A percentile compares a stretch with the other conserved stretches of the same genome.
phyloP scores from a whole-genome alignment of 1,139 yeast species.

The Saccharomyces hybrid region DNA sequence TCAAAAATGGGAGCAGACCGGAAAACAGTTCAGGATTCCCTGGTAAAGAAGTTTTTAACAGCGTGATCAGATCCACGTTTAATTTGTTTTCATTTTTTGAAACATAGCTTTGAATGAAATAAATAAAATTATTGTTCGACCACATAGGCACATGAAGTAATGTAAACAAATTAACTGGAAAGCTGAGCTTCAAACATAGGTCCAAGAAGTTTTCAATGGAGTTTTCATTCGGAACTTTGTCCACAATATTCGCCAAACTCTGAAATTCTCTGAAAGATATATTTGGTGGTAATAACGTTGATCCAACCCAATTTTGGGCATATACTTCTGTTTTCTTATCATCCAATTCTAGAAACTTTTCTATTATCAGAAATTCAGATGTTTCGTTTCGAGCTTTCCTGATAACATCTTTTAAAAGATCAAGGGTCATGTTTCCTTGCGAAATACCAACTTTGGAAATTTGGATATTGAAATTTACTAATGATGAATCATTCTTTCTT shows the following conservation, averaged over 20 bases:
- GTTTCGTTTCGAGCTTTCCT: constrained; percentile 7
- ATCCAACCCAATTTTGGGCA: constrained; percentile 21
- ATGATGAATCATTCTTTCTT: not conserved
- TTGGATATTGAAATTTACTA: not conserved
- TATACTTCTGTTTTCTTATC: constrained; percentile 12
- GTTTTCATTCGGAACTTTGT: constrained; percentile 1
- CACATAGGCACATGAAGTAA: constrained; percentile 1
- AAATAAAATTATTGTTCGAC: not conserved
- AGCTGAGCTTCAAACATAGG: constrained; percentile 2
- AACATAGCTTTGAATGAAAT: not conserved
- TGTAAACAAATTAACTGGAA: not conserved
- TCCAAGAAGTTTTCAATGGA: constrained; percentile 6
- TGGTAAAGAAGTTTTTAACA: not conserved
- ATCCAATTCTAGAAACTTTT: constrained; percentile 11
- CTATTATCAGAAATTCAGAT: constrained; percentile 15
- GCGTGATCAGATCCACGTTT: not conserved
- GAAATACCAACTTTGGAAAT: not conserved
- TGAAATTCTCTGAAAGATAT: constrained; percentile 10
- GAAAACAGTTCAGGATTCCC: not conserved
- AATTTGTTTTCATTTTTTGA: not conserved
- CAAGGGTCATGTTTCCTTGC: constrained; percentile 4
- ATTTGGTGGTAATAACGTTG: constrained; percentile 17
- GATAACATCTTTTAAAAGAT: constrained; percentile 13
- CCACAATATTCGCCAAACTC: constrained; percentile 4
- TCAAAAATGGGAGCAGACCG: not conserved